Base-by-base conservation (phyloP, 2,329 filamentous ascomycete genomes). In the Phoma herbarum region DNA sequence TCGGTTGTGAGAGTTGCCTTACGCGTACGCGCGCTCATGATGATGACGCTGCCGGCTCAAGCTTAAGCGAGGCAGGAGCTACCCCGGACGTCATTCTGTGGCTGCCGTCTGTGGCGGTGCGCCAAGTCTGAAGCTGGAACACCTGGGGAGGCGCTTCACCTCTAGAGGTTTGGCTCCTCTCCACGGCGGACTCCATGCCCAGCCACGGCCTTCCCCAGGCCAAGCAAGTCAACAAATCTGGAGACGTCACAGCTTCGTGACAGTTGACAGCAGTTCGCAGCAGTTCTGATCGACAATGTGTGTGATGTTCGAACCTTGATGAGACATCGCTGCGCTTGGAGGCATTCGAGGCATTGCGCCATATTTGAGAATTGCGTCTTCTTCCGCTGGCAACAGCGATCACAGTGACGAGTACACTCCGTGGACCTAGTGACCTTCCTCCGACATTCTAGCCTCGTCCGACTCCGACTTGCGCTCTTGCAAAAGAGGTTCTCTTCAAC, bases 121-220 rank as follows among this genome's bases (percentile, higher is more conserved):
- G 45, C 48, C 44, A 58, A 49, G 55, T 10, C 14, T n/a, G 16
- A n/a, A 37, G 33, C 23, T 51, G 41, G 41, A 50, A 29, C 35
- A 20, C 23, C 22, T 47, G 56, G 23, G 46, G 29, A 20, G 20
- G 37, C 33, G 48, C 52, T 48, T 52, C 48, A 39, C 54, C 47
- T 47, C 52, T 56, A 49, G 52, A 51, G 37, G 49, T 58, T 28
- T 53, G 49, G 55, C 56, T 45, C 47, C 35, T 48, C 57, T 37
- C 57, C 57, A 22, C 56, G 31, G 39, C 33, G 46, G 42, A 28
- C 57, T 55, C 51, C 52, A 56, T 56, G 57, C 57, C 57, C 52
- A 60, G 57, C 41, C 41, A 43, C 57, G 51, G 39, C 37, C 37
- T n/a, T 52, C 52, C 57, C 57, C 51, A 56, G 57, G 57, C 57